Evolutionary conservation across 2,329 filamentous ascomycete species (phyloP), one percentile per base, ranked within the genome.

Genomic region (Arthrobotrys megalospora): DNA sequence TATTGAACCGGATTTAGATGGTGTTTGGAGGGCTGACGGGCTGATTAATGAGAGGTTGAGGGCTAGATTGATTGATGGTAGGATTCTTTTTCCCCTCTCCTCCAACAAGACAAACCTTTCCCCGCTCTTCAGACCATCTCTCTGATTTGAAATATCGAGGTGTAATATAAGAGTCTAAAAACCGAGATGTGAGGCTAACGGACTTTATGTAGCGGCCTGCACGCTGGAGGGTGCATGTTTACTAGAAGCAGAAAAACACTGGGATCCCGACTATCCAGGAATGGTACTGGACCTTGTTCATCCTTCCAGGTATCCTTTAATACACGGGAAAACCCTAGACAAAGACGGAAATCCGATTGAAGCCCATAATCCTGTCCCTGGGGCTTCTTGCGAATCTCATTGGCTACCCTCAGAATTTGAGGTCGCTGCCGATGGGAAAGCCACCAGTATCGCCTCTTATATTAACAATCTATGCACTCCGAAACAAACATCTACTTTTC

Each of bases 231-330:
- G 5, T 28, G 24, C 24, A 5, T 2, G 5, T 28, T 28, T 28
- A n/a, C n/a, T n/a, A n/a, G 24, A 5, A 28, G 24, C 2, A 28
- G 24, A 75, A 82, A 87, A n/a, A n/a, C n/a, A n/a, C n/a, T 14
- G 85, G 0, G 85, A 86, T 2, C 89, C 88, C 0, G 84, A 89
- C 2, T 28, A 28, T 28, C 24, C 24, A 34, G 83, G 84, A 0
- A 87, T 86, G 75, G 89, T 92, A 0, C 86, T 90, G 0, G 88
- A 92, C 81, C 83, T 92, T 0, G 86, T 92, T 3, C 87, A 92
- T 79, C 89, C 90, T 0, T 91, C 89, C 0, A 84, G 91, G 7
- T 92, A 87, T 79, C 89, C 90, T 0, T 82, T 92, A 0, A 81
- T 89, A 0, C 89, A 88, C 80, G 88, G 88, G 0, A n/a, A 24